A percentile compares a stretch with the other conserved stretches of the same genome.
Evolutionary conservation across 164 flowering plant species (phyloP).

Genomic region (Vitis amurensis): DNA sequence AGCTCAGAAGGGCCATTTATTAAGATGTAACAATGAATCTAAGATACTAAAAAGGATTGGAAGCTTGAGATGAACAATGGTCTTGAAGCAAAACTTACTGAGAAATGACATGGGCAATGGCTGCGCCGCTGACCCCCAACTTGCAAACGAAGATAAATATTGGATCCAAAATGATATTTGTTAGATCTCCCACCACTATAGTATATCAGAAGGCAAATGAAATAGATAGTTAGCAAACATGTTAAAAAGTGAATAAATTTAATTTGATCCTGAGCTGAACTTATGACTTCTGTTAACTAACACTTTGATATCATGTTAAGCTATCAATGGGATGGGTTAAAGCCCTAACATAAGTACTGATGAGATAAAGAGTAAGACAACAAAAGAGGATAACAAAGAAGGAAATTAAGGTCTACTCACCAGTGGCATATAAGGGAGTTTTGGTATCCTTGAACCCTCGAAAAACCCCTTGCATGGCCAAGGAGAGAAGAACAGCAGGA

Average conservation of each 20-base stretch:
- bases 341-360: not conserved
- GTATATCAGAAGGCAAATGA: not conserved
- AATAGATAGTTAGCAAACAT: not conserved
- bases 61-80: not conserved
- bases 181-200: conserved; percentile 72
- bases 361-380: no score
- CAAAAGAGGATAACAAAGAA: not conserved
- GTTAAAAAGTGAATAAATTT: not conserved
- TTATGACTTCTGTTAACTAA: no score
- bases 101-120: conserved; percentile 93
- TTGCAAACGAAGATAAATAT: conserved; percentile 64
- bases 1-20: not conserved
- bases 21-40: not conserved
- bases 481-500: conserved; percentile 71
- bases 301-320: no score
- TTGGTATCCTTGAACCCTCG: conserved; percentile 73
- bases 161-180: conserved; percentile 81
- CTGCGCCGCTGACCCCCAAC: conserved; percentile 89
- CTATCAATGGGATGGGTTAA: not conserved
- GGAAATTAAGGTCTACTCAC: conserved; percentile 19
- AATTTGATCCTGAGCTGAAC: no score
- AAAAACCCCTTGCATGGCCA: conserved; percentile 74
- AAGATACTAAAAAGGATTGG: no score
- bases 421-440: conserved; percentile 70
- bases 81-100: conserved; percentile 60